phyloP scores from a whole-genome alignment of 164 flowering plant genomes.

The Brasenia schreberi region DNA sequence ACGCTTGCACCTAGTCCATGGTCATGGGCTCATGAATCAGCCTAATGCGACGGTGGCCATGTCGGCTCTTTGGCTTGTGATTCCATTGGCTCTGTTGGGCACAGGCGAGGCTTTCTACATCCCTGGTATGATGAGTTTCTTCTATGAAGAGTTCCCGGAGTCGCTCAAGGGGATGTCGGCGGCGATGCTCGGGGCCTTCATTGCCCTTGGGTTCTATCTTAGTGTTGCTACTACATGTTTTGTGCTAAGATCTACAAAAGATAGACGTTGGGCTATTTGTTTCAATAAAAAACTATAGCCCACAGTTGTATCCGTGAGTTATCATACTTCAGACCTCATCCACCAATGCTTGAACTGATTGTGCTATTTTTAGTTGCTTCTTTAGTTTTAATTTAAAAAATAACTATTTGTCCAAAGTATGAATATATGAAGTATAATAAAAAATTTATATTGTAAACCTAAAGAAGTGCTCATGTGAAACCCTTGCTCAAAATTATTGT shows the following conservation, averaged over 20 bases:
- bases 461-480: too few relatives aligned
- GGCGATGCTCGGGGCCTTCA: conserved; percentile 18
- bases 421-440: too few relatives aligned
- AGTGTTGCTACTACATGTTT: conserved; percentile 29
- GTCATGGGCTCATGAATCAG: conserved; percentile 11
- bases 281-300: too few relatives aligned
- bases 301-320: too few relatives aligned
- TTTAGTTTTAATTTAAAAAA: too few relatives aligned
- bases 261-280: background rate
- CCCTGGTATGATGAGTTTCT: conserved; percentile 42
- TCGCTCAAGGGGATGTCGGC: conserved; percentile 23
- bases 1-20: conserved; percentile 17
- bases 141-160: conserved; percentile 33
- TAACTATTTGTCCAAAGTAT: too few relatives aligned
- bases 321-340: too few relatives aligned
- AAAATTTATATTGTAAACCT: too few relatives aligned
- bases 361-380: too few relatives aligned
- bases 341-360: too few relatives aligned
- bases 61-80: conserved; percentile 36
- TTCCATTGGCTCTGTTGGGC: conserved; percentile 25
- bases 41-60: conserved; percentile 21
- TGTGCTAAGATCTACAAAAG: conserved; percentile 19
- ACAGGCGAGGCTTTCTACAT: conserved; percentile 48
- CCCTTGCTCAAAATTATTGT: too few relatives aligned
- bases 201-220: conserved; percentile 31